phyloP scores from a whole-genome alignment of 2,329 filamentous ascomycete species.

The Alternaria sp. region DNA sequence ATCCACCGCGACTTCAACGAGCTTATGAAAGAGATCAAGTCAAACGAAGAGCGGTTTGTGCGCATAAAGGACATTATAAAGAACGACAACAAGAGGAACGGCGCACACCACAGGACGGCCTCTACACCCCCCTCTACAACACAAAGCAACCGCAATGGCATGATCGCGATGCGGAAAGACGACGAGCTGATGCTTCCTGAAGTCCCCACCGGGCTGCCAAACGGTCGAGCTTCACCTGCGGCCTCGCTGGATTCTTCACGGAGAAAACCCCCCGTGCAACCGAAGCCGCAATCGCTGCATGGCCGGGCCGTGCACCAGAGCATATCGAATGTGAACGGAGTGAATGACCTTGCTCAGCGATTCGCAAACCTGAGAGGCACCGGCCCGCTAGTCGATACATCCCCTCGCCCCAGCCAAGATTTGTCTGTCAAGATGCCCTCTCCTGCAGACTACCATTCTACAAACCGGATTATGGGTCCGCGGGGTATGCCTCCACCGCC shows the following conservation, averaged over 20 bases:
- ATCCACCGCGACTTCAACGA: slow-evolving; percentile 57
- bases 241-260: slow-evolving; percentile 27
- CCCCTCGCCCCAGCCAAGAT: slow-evolving; percentile 31
- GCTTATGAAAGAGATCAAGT: slow-evolving; percentile 37
- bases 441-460: slow-evolving; percentile 46
- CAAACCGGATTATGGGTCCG: slow-evolving; percentile 54
- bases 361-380: slow-evolving; percentile 46
- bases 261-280: slow-evolving; percentile 58
- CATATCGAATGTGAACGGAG: slow-evolving; percentile 26
- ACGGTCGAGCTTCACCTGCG: slow-evolving; percentile 28
- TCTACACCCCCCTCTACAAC: slow-evolving; percentile 19
- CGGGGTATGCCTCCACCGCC: slow-evolving; percentile 60
- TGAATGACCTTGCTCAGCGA: slow-evolving; percentile 44
- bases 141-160: slow-evolving; percentile 27
- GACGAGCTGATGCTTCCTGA: slow-evolving; percentile 48
- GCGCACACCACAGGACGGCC: slow-evolving; percentile 51
- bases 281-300: slow-evolving; percentile 72
- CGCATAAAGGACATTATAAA: slow-evolving; percentile 59
- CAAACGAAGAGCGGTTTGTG: slow-evolving; percentile 52
- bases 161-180: slow-evolving; percentile 16
- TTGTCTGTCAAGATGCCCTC: slow-evolving; percentile 52
- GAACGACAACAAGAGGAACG: slow-evolving; percentile 62
- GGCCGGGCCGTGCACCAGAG: slow-evolving; percentile 63
- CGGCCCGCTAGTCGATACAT: slow-evolving; percentile 29
- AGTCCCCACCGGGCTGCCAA: slow-evolving; percentile 30